A percentile compares a stretch with the other conserved stretches of the same genome.
Conservation (phyloP, 176 grass and related monocot genomes). For the Hsuehochloa calcarea region DNA sequence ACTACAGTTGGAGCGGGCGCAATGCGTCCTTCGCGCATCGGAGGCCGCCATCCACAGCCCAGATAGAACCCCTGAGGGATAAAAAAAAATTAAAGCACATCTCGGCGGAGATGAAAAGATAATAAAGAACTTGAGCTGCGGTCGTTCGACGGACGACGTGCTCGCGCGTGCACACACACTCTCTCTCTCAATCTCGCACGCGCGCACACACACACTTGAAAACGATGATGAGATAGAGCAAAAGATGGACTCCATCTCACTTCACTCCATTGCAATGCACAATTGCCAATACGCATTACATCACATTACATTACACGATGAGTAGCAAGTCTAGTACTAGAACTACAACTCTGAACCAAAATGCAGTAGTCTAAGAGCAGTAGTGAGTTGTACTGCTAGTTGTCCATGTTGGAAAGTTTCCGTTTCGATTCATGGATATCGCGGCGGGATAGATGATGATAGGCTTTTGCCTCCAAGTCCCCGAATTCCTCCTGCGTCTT, state of each 20-base stretch:
- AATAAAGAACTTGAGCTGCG: too few species aligned
- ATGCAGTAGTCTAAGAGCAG: background rate
- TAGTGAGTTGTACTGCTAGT: background rate
- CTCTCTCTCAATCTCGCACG: too few species aligned
- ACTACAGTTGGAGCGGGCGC: too few species aligned
- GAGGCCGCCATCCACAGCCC: too few species aligned
- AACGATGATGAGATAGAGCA: background rate
- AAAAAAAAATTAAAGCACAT: too few species aligned
- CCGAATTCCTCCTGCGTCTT: constrained; percentile 38
- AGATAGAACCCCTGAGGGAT: too few species aligned
- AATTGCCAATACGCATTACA: background rate
- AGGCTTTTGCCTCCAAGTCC: constrained; percentile 26
- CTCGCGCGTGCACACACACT: too few species aligned
- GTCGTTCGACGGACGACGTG: too few species aligned
- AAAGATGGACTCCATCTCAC: background rate
- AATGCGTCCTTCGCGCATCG: too few species aligned
- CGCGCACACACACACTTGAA: background rate
- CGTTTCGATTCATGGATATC: background rate
- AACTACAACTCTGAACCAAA: background rate
- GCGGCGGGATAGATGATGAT: too few species aligned
- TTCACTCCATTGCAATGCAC: background rate
- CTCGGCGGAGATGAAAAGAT: too few species aligned
- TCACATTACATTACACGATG: background rate
- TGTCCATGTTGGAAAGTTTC: background rate
- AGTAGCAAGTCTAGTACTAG: background rate